Percentiles rank a stretch among this genome's conserved stretches.
phyloP scores from a whole-genome alignment of 495 filamentous ascomycete species.

The Hypoxylon lienhwacheense region DNA sequence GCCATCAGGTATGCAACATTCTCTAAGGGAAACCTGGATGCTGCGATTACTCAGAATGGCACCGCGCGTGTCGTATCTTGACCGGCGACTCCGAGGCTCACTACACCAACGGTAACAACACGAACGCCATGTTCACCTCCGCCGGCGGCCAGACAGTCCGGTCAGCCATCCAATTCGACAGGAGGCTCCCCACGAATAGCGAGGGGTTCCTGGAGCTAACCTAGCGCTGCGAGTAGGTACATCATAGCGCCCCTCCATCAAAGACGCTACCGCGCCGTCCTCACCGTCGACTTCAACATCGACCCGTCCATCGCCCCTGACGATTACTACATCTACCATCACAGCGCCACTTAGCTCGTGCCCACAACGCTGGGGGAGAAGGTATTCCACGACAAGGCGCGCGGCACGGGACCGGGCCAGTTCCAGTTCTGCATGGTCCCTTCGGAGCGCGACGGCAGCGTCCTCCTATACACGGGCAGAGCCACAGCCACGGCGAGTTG shows the following conservation, averaged over 20 bases:
- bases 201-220: conserved; percentile 15
- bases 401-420: too few relatives aligned
- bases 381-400: too few relatives aligned
- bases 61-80: conserved; percentile 13
- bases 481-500: too few relatives aligned
- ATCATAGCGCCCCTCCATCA: not conserved
- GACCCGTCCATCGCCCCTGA: too few relatives aligned
- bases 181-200: not conserved
- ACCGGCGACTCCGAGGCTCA: conserved; percentile 8
- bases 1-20: not conserved
- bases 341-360: too few relatives aligned
- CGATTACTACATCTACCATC: too few relatives aligned
- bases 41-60: conserved; percentile 21
- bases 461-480: too few relatives aligned
- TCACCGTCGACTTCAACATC: conserved; percentile 8
- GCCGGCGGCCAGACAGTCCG: conserved; percentile 4
- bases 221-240: conserved; percentile 8
- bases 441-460: too few relatives aligned
- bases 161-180: not conserved
- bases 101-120: not conserved
- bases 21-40: not conserved
- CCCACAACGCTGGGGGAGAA: too few relatives aligned
- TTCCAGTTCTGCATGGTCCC: too few relatives aligned
- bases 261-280: not conserved
- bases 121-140: conserved; percentile 1